Evolutionary conservation across 139 green algal species (phyloP), one percentile per base, ranked within the genome.

Genomic region (Chlorella sp.): DNA sequence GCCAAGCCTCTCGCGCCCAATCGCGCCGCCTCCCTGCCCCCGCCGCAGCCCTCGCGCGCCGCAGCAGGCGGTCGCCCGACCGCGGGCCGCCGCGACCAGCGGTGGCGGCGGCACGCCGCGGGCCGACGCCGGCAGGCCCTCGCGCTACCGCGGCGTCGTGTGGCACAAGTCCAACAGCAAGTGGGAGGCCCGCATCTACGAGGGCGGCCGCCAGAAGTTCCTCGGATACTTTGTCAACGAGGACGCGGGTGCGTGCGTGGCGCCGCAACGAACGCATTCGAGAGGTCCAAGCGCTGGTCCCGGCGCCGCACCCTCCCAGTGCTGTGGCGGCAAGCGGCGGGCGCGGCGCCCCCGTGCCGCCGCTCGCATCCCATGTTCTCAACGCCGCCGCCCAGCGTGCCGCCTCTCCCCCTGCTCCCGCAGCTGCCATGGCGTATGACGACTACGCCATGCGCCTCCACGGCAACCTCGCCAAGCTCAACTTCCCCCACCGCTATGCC

Each of bases 141-240:
- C 74, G 42, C 43, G 45, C 42, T 84, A 73, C 73, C 56, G 74
- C 21, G 71, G 76, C 69, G 81, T 86, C 31, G 70, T 80, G 14
- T 86, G 81, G 81, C 76, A 86, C 64, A 80, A 80, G 45, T 60
- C 33, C 41, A 80, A 79, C 45, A 59, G 27, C 51, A 82, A 80
- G 63, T 86, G 81, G 81, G 70, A 83, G 74, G 76, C 81, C 1
- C 61, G 70, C 25, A 77, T 86, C 38, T 77, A 73, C 33, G 76
- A 83, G 51, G 31, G 19, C 12, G 76, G 64, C 31, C 77, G 67
- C 55, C 69, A 79, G 69, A 53, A 45, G 8, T 80, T 77, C 29
- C 42, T 85, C 67, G 80, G 80, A 25, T 85, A 82, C 62, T 82
- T 62, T 61, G 46, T 33, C 11, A 43, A n/a, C 9, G 80, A 85